Base-by-base conservation (phyloP, 805 yeast genomes). In the Zygoascus bituminiphila region DNA sequence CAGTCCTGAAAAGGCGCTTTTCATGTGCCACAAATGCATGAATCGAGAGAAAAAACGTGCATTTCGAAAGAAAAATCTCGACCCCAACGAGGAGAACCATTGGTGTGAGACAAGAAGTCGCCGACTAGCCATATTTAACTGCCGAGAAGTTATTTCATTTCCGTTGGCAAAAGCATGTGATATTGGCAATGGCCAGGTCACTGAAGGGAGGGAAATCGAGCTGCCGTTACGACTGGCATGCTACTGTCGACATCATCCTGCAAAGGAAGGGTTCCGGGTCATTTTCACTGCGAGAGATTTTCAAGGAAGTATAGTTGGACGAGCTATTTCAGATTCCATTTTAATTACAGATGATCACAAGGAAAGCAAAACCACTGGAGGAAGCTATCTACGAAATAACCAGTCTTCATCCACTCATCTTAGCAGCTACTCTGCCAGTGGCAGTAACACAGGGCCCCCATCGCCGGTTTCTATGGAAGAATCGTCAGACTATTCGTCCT, bases 321-420 rank as follows among this genome's bases (percentile, higher is more conserved):
- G 81, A 58, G 77, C 79, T 21, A 64, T 84, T 6, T 78, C 95
- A 0, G 69, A 81, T 5, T 78, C 87, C 5, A 85, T 91, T 29
- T 80, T 86, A 80, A 88, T 91, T 43, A 89, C 94, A 79, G 98
- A 93, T 65, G 82, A 95, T 64, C 94, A 91, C 73, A 89, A 88
- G 65, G 74, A 55, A 10, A 22, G 46, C 17, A 43, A 38, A 26
- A 23, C 17, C 15, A 14, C 24, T 45, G 8, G 24, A 4, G 23
- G 44, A 23, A 26, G 35, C 6, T 44, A 17, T n/a, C 17, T 29
- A 17, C 25, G 31, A 24, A 15, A 36, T 17, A 36, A 36, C 8
- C 12, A 17, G 22, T 36, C 22, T 12, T 41, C 44, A 5, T 24
- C 36, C 15, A 25, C 35, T 2, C 2, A 15, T 25, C 25, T 22